These are phyloP conservation scores for Rosa chinensis DNA, from an alignment of 306 rosid genomes.

Conservation along the genomic window DNA sequence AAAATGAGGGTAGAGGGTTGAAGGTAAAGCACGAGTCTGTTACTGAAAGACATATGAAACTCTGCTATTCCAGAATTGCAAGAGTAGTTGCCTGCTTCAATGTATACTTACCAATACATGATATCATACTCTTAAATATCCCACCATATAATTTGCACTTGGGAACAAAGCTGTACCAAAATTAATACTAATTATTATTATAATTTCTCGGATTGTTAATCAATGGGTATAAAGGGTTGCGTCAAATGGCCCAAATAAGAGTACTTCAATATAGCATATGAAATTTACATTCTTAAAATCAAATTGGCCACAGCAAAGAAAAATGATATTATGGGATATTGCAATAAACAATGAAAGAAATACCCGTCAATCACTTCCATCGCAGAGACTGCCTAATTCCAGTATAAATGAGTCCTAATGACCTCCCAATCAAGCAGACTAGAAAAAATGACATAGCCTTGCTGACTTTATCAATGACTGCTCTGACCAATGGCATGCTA, in stretches of 20 bases:
- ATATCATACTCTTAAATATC: conserved; percentile 2
- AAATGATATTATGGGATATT: not conserved
- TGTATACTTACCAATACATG: not conserved
- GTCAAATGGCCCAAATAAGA: conserved; percentile 12
- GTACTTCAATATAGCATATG: conserved; percentile 19
- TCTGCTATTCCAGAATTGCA: not conserved
- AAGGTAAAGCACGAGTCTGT: not conserved
- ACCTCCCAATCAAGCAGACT: conserved; percentile 86
- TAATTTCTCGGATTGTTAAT: conserved; percentile 12
- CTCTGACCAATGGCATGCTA: conserved; percentile 70
- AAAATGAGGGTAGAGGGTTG: not conserved
- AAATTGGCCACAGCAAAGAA: not conserved
- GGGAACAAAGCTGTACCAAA: not conserved
- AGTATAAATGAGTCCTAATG: conserved; percentile 86
- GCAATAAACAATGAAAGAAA: conserved; percentile 21
- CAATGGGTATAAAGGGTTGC: not conserved
- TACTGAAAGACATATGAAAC: not conserved
- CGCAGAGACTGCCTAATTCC: conserved; percentile 87
- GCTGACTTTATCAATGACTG: conserved; percentile 67
- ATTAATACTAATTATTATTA: not conserved
- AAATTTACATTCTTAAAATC: conserved; percentile 20
- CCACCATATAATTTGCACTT: not conserved
- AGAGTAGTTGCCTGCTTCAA: not conserved
- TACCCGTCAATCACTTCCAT: conserved; percentile 65
- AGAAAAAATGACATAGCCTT: conserved; percentile 75